Evolutionary conservation across 345 rosid species (phyloP).

Genomic region (Acer yangbiense): DNA sequence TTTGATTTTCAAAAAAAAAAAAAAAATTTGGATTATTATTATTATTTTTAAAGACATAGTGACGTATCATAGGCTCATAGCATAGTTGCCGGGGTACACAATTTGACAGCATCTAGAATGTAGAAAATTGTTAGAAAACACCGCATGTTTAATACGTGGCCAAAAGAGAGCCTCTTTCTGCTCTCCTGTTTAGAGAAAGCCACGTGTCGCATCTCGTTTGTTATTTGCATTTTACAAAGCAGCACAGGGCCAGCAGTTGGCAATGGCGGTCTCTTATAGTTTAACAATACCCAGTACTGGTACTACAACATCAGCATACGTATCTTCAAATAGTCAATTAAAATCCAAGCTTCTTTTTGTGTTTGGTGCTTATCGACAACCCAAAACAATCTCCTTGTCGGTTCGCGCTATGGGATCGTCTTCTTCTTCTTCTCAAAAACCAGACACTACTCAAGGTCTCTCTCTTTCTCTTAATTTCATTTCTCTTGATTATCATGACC

Average conservation of each 20-base stretch:
- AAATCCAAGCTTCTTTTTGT: slow-evolving; percentile 23
- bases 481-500: too few species aligned
- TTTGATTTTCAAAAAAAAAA: too few species aligned
- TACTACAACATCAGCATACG: neutral
- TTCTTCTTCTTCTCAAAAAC: slow-evolving; percentile 71
- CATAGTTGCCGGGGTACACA: too few species aligned
- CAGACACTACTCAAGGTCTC: slow-evolving; percentile 55
- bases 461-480: slow-evolving; percentile 1
- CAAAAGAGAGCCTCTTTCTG: neutral
- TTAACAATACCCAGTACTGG: slow-evolving; percentile 6
- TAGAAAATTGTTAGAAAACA: too few species aligned
- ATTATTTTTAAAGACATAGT: too few species aligned
- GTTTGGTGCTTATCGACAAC: slow-evolving; percentile 11
- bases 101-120: too few species aligned
- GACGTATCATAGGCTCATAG: too few species aligned
- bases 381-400: slow-evolving; percentile 29
- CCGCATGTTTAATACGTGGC: neutral
- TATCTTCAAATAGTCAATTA: slow-evolving; percentile 26
- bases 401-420: slow-evolving; percentile 79
- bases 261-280: slow-evolving; percentile 30
- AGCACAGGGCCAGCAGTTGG: neutral
- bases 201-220: neutral
- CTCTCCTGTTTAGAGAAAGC: neutral
- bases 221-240: neutral
- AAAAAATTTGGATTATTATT: too few species aligned